phyloP scores from a whole-genome alignment of 208 protist species.

The Crithidia acanthocephali region DNA sequence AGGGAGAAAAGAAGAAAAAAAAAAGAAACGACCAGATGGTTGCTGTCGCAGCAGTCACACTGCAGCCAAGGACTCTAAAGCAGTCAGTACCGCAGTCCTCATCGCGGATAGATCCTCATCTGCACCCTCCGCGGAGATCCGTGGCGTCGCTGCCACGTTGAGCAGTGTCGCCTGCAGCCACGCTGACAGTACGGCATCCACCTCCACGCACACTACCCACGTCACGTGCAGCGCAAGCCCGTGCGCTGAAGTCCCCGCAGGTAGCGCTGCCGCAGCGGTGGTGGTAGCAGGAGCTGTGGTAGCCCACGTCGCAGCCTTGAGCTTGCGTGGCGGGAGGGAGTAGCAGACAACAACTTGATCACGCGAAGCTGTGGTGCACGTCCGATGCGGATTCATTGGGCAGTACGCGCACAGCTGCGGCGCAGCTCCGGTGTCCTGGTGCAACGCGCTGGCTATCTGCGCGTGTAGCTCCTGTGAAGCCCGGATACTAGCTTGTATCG shows the following conservation, averaged over 20 bases:
- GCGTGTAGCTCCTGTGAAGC: background rate
- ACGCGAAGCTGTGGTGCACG: background rate
- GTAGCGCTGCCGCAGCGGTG: background rate
- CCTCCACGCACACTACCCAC: constrained; percentile 24
- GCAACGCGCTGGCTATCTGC: background rate
- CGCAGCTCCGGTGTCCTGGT: background rate
- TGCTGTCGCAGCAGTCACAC: background rate
- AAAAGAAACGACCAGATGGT: background rate
- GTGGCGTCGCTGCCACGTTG: background rate
- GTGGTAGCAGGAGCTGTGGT: background rate
- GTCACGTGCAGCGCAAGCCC: constrained; percentile 4
- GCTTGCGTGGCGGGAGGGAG: background rate
- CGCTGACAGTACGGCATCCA: constrained; percentile 16
- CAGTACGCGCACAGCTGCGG: constrained; percentile 1
- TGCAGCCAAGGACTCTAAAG: background rate
- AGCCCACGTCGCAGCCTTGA: background rate
- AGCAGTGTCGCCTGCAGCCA: constrained; percentile 16
- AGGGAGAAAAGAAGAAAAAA: too few species aligned
- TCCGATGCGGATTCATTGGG: background rate
- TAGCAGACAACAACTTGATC: constrained; percentile 2
- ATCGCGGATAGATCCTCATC: background rate
- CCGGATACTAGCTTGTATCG: background rate
- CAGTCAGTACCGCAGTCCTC: background rate
- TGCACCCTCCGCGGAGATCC: background rate
- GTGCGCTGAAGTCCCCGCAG: background rate